phyloP scores from a whole-genome alignment of 2,329 filamentous ascomycete species.

The Didymellaceae sp. region DNA sequence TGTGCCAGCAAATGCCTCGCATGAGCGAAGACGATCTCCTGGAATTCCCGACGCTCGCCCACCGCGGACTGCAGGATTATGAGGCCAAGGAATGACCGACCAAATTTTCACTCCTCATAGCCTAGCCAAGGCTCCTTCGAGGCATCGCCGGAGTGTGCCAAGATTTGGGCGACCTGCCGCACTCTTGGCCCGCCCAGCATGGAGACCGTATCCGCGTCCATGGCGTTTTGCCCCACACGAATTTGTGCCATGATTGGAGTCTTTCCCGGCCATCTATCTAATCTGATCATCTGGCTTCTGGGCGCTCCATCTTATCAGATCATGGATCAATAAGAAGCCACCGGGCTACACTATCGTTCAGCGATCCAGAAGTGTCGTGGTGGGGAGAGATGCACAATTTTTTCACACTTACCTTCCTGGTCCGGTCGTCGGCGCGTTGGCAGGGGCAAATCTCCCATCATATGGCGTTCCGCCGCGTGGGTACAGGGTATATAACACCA shows the following conservation, averaged over 20 bases:
- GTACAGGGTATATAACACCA: slow-evolving; percentile 26
- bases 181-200: slow-evolving; percentile 15
- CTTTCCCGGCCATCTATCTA: slow-evolving; percentile 25
- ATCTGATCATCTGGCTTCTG: slow-evolving; percentile 34
- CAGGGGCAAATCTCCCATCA: slow-evolving; percentile 11
- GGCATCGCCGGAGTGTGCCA: slow-evolving; percentile 6
- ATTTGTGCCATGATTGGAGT: slow-evolving; percentile 11
- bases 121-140: slow-evolving; percentile 7
- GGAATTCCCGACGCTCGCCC: slow-evolving; percentile 7
- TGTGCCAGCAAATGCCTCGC: slow-evolving; percentile 6
- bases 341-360: slow-evolving; percentile 21
- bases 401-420: slow-evolving; percentile 27
- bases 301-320: slow-evolving; percentile 38
- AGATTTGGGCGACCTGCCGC: slow-evolving; percentile 17
- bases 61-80: neutral
- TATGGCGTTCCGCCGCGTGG: slow-evolving; percentile 8
- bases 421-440: slow-evolving; percentile 32
- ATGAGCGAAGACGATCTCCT: slow-evolving; percentile 9
- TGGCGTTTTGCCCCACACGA: slow-evolving; percentile 9
- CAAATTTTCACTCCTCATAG: slow-evolving; percentile 15
- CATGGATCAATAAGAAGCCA: slow-evolving; percentile 25
- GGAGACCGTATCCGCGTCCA: slow-evolving; percentile 10
- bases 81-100: slow-evolving; percentile 13
- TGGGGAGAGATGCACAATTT: slow-evolving; percentile 28
- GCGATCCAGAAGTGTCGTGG: slow-evolving; percentile 32